Evolutionary conservation across 140 eudicot species (phyloP).

Genomic region (Stevia rebaudiana): DNA sequence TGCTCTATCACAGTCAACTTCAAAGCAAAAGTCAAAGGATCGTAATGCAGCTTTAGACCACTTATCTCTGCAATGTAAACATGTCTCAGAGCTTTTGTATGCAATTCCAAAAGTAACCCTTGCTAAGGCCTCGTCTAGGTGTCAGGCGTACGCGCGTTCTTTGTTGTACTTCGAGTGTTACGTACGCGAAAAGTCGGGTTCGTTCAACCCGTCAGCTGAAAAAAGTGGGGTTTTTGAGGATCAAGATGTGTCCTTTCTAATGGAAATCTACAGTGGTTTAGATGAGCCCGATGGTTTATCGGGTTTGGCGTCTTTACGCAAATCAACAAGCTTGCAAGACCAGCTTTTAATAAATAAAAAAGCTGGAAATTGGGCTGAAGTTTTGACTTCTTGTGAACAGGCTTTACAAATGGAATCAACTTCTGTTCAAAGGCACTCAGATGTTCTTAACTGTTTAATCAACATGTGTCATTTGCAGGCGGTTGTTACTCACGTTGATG

Average conservation of each 20-base stretch:
- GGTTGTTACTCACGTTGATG: constrained; percentile 97
- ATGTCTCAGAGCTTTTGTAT: constrained; percentile 81
- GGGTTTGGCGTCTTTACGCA: constrained; percentile 84
- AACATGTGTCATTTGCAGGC: constrained; percentile 97
- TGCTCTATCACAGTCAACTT: constrained; percentile 71
- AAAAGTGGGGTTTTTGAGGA: constrained; percentile 83
- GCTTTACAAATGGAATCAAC: constrained; percentile 97
- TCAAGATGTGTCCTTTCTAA: constrained; percentile 77
- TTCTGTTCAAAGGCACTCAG: constrained; percentile 95
- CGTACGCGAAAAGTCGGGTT: constrained; percentile 89
- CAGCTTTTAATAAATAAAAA: constrained; percentile 77
- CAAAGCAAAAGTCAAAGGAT: constrained; percentile 65
- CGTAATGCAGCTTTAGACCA: constrained; percentile 43
- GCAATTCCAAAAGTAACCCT: constrained; percentile 93
- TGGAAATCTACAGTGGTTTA: constrained; percentile 87
- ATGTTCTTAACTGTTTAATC: constrained; percentile 80
- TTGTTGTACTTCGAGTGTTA: constrained; percentile 89
- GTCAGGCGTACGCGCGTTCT: constrained; percentile 97
- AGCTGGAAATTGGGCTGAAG: constrained; percentile 99
- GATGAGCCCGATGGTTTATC: constrained; percentile 98
- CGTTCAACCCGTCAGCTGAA: constrained; percentile 91
- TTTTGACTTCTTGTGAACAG: constrained; percentile 92
- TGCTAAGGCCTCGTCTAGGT: constrained; percentile 93
- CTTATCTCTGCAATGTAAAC: constrained; percentile 65
- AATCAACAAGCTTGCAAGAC: constrained; percentile 86